Percentiles rank a stretch among this genome's conserved stretches.
phyloP scores from a whole-genome alignment of 176 grass and related monocot genomes.

The Dactylis glomerata region DNA sequence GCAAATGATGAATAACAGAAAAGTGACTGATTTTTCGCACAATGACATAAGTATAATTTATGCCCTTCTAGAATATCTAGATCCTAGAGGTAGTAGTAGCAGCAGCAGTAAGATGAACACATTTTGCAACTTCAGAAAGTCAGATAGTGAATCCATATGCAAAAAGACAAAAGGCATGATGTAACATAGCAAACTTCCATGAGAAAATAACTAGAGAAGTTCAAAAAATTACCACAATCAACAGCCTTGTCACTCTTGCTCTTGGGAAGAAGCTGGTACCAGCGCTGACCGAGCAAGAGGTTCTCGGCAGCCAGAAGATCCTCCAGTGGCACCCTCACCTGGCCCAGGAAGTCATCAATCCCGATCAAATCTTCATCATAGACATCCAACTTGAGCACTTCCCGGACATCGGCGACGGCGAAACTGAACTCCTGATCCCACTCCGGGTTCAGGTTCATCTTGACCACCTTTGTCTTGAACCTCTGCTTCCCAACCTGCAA shows the following conservation, averaged over 20 bases:
- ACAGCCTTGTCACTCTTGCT: conserved; percentile 62
- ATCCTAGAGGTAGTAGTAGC: not conserved
- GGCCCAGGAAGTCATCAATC: conserved; percentile 81
- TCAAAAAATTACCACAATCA: conserved; percentile 58
- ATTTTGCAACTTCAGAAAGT: not conserved
- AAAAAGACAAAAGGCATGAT: conserved; percentile 10
- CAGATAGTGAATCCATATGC: conserved; percentile 24
- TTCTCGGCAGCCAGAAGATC: conserved; percentile 52
- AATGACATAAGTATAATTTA: conserved; percentile 13
- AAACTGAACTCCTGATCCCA: conserved; percentile 96
- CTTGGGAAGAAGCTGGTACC: conserved; percentile 81
- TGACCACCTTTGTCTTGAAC: conserved; percentile 75
- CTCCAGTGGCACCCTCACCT: conserved; percentile 59
- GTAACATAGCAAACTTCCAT: conserved; percentile 8
- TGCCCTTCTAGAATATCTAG: not conserved
- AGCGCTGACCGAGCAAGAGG: conserved; percentile 53
- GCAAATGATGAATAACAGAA: conserved; percentile 13
- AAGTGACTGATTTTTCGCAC: conserved; percentile 15
- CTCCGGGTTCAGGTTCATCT: conserved; percentile 81
- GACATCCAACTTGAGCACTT: conserved; percentile 66
- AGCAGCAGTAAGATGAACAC: conserved; percentile 7
- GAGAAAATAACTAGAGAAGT: not conserved
- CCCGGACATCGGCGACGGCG: conserved; percentile 49
- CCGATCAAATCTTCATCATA: conserved; percentile 69
- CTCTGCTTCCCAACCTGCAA: conserved; percentile 74